Percentiles rank a stretch among this genome's conserved stretches.
These are phyloP conservation scores for Blepharisma japonicum DNA, from an alignment of 73 alveolate genomes.

Conservation along the genomic window DNA sequence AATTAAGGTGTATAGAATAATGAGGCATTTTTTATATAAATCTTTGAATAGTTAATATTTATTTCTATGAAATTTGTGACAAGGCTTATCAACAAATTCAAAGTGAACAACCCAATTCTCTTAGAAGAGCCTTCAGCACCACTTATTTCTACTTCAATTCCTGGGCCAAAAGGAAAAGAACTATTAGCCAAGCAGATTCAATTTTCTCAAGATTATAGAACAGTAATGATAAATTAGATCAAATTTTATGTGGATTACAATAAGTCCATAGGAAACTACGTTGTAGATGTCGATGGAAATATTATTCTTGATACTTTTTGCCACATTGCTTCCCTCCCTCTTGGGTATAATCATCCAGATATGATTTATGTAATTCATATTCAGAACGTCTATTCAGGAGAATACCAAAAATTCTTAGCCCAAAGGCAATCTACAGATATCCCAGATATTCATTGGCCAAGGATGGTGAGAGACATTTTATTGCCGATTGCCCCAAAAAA, in stretches of 20 bases:
- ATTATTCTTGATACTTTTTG: slow-evolving; percentile 34
- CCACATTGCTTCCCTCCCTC: slow-evolving; percentile 41
- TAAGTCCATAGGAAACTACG: slow-evolving; percentile 44
- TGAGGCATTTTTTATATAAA: too few relatives aligned
- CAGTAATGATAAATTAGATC: background rate
- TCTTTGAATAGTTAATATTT: too few relatives aligned
- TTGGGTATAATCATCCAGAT: slow-evolving; percentile 47
- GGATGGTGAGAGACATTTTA: background rate
- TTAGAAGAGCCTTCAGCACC: slow-evolving; percentile 16
- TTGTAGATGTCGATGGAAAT: slow-evolving; percentile 50
- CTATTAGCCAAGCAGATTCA: background rate
- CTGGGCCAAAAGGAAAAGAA: background rate
- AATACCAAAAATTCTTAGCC: background rate
- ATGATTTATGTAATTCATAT: background rate
- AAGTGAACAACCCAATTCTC: too few relatives aligned
- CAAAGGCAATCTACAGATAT: background rate
- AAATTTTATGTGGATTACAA: slow-evolving; percentile 17
- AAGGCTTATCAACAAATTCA: too few relatives aligned
- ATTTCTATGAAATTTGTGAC: too few relatives aligned
- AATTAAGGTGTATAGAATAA: too few relatives aligned
- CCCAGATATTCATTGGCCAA: slow-evolving; percentile 12
- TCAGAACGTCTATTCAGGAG: background rate
- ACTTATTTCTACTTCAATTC: background rate
- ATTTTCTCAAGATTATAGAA: background rate
- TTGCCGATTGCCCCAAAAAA: slow-evolving; percentile 20